Conservation (phyloP, 1,284 basidiomycete species). For the Neonothopanus nambi region DNA sequence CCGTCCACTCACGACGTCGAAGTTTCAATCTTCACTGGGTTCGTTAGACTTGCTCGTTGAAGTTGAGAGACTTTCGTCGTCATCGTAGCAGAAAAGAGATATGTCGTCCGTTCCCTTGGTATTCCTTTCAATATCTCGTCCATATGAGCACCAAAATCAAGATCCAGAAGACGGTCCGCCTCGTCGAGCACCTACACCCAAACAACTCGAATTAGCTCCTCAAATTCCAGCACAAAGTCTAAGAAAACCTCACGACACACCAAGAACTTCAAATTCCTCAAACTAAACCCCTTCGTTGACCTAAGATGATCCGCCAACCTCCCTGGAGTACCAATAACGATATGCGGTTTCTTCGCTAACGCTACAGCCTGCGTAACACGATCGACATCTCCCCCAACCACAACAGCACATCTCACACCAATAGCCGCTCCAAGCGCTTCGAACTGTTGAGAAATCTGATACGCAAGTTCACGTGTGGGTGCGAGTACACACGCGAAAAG, state of each 20-base stretch:
- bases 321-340: conserved; percentile 96
- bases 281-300: conserved; percentile 95
- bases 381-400: conserved; percentile 91
- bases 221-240: not conserved
- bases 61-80: conserved; percentile 98
- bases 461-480: conserved; percentile 95
- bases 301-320: conserved; percentile 94
- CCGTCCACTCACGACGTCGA: conserved; percentile 78
- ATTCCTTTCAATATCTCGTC: conserved; percentile 97
- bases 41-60: conserved; percentile 90
- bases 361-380: conserved; percentile 92
- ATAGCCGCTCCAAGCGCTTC: conserved; percentile 91
- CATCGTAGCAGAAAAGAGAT: conserved; percentile 98
- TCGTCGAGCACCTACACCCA: conserved; percentile 87
- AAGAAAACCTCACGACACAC: conserved; percentile 45
- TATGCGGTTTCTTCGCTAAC: conserved; percentile 89
- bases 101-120: conserved; percentile 93
- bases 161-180: conserved; percentile 93
- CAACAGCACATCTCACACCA: conserved; percentile 87
- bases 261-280: conserved; percentile 86
- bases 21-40: conserved; percentile 92
- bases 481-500: conserved; percentile 94
- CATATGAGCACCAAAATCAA: conserved; percentile 96
- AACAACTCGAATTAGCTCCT: too few species aligned
- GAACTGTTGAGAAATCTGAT: conserved; percentile 97